Conservation (phyloP, 306 rosid genomes). For the Malus asiatica region DNA sequence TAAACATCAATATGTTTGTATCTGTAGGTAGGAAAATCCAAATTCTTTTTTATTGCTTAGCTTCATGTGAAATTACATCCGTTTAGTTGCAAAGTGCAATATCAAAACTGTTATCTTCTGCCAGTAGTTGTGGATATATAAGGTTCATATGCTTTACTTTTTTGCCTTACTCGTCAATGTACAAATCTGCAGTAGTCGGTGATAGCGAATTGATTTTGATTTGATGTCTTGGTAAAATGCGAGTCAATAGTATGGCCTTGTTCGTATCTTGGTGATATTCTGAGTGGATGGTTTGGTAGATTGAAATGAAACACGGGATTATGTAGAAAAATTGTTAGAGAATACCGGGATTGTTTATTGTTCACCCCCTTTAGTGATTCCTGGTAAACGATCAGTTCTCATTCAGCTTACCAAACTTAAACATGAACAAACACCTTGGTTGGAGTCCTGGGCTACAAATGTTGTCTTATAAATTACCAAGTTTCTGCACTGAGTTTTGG, state of each 20-base stretch:
- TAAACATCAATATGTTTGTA: slow-evolving; percentile 9
- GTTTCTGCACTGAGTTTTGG: background rate
- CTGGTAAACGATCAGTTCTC: background rate
- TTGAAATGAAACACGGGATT: background rate
- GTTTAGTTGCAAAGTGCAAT: background rate
- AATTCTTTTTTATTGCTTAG: slow-evolving; percentile 2
- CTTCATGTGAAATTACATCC: slow-evolving; percentile 11
- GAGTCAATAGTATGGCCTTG: background rate
- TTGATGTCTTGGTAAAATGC: background rate
- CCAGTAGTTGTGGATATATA: background rate
- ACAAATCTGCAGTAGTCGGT: background rate
- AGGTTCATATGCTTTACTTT: background rate
- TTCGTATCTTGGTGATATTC: background rate
- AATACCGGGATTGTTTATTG: background rate
- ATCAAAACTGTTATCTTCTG: background rate
- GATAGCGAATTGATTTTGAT: background rate
- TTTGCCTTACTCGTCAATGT: background rate
- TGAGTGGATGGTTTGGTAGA: background rate
- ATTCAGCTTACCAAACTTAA: background rate
- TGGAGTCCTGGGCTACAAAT: background rate
- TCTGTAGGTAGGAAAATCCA: slow-evolving; percentile 23
- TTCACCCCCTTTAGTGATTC: background rate
- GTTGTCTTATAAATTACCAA: background rate
- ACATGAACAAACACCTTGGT: background rate
- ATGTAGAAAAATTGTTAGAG: background rate